phyloP scores from a whole-genome alignment of 2,329 filamentous ascomycete genomes.

The Fusarium falciforme region DNA sequence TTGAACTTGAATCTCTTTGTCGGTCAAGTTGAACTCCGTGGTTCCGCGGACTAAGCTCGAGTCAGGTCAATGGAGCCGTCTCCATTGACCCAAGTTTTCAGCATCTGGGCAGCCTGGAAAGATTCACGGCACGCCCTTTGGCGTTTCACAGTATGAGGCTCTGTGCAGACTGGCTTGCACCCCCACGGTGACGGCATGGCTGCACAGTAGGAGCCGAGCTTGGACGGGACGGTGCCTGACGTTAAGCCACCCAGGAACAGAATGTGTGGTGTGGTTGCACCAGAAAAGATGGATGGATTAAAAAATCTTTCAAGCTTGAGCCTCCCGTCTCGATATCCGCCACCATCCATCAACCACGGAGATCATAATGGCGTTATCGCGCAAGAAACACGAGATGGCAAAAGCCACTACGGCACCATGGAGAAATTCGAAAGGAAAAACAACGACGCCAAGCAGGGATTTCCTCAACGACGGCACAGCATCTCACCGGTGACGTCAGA shows the following conservation, averaged over 20 bases:
- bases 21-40: neutral
- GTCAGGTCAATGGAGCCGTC: neutral
- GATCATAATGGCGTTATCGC: slow-evolving; percentile 7
- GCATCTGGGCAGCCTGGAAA: too few relatives aligned
- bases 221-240: slow-evolving; percentile 33
- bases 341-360: slow-evolving; percentile 7
- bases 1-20: neutral
- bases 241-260: slow-evolving; percentile 15
- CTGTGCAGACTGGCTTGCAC: slow-evolving; percentile 14
- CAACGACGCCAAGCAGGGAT: slow-evolving; percentile 15
- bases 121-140: neutral
- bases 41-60: neutral
- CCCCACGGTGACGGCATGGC: slow-evolving; percentile 18
- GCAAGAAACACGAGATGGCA: slow-evolving; percentile 18
- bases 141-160: slow-evolving; percentile 37
- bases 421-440: slow-evolving; percentile 9
- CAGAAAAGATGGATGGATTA: slow-evolving; percentile 5
- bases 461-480: slow-evolving; percentile 9
- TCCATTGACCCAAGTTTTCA: neutral
- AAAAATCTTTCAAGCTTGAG: slow-evolving; percentile 3
- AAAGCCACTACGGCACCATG: neutral
- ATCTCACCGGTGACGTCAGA: slow-evolving; percentile 40
- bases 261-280: slow-evolving; percentile 23
- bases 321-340: neutral
- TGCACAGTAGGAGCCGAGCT: slow-evolving; percentile 19